Evolutionary conservation across 768 basidiomycete genomes (phyloP).

Genomic region (Rhizopogon vulgaris): DNA sequence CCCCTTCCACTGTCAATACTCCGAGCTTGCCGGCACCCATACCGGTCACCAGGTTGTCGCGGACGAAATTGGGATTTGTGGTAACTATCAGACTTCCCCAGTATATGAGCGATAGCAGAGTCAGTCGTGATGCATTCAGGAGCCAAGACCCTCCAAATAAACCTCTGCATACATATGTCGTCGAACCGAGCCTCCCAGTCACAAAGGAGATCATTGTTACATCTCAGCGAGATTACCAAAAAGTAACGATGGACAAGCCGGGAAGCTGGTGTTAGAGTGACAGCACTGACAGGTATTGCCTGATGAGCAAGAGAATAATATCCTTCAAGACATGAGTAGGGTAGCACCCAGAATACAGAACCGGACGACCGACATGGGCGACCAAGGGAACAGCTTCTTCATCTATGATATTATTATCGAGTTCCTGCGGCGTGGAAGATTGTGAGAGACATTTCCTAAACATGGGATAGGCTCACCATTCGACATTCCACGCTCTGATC

Average conservation of each 20-base stretch:
- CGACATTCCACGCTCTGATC: not conserved
- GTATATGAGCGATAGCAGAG: constrained; percentile 52
- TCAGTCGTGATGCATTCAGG: constrained; percentile 46
- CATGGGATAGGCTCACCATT: no score
- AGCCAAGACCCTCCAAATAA: constrained; percentile 44
- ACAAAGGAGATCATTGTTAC: constrained; percentile 42
- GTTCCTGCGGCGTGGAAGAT: not conserved
- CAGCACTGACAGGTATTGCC: constrained; percentile 40
- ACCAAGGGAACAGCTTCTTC: not conserved
- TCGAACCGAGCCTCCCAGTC: constrained; percentile 41
- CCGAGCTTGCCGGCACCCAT: constrained; percentile 48
- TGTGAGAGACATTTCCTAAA: not conserved
- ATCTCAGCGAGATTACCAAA: constrained; percentile 47
- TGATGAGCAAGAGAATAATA: constrained; percentile 36
- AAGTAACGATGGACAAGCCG: constrained; percentile 39
- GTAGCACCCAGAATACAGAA: constrained; percentile 2
- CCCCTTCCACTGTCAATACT: constrained; percentile 48
- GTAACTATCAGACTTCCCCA: constrained; percentile 49
- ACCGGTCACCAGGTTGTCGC: constrained; percentile 38
- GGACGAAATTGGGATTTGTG: constrained; percentile 56
- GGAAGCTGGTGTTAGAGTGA: constrained; percentile 44
- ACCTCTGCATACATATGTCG: constrained; percentile 46
- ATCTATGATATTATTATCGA: no score
- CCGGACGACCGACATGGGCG: not conserved
- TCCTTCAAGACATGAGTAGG: constrained; percentile 24